Evolutionary conservation across 78 protist genomes (phyloP).

Genomic region (Acrasis kona): DNA sequence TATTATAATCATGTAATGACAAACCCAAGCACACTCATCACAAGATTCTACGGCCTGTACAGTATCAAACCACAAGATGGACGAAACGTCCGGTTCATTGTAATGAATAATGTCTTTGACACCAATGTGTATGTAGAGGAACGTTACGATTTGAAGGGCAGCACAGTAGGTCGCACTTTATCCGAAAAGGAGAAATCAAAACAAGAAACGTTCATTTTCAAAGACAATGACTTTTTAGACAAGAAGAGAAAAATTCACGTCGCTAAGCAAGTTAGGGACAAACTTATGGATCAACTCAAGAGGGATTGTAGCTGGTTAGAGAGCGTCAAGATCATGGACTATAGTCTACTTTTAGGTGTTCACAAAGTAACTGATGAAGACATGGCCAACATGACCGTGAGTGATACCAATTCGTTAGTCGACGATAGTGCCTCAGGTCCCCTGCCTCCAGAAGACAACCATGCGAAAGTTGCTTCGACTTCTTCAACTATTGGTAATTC

Average conservation of each 20-base stretch:
- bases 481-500: too few species aligned
- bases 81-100: slow-evolving; percentile 4
- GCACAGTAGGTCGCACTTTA: slow-evolving; percentile 16
- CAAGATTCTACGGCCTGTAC: slow-evolving; percentile 31
- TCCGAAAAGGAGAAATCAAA: neutral
- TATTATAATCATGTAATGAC: slow-evolving; percentile 28
- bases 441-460: too few species aligned
- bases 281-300: slow-evolving; percentile 21
- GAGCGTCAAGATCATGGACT: slow-evolving; percentile 47
- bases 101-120: slow-evolving; percentile 34
- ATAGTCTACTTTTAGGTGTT: slow-evolving; percentile 45
- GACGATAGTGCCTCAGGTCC: too few species aligned
- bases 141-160: slow-evolving; percentile 16
- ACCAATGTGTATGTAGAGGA: neutral
- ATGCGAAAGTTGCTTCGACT: too few species aligned
- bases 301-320: slow-evolving; percentile 28
- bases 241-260: neutral
- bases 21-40: slow-evolving; percentile 25
- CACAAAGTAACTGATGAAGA: slow-evolving; percentile 16
- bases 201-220: neutral
- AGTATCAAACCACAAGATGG: neutral
- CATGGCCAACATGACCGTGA: too few species aligned
- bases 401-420: too few species aligned
- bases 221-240: neutral
- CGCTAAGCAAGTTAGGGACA: neutral